These are phyloP conservation scores for Globisporangium middletonii DNA, from an alignment of 352 stramenopile genomes.

Conservation along the genomic window DNA sequence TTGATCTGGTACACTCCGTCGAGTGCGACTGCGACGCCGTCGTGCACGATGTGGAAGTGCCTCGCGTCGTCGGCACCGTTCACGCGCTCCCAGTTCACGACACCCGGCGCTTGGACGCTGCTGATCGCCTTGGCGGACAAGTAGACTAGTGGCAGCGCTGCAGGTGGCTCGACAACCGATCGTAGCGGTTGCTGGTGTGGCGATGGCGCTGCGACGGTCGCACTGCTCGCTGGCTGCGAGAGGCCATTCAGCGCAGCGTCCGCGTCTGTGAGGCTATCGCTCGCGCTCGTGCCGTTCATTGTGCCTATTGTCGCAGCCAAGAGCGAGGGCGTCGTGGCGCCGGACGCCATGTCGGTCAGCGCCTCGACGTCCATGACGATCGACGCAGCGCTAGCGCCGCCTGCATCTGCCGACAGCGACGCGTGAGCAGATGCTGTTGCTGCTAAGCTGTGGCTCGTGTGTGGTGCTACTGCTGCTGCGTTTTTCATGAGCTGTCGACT, in stretches of 20 bases:
- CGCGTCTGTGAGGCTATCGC: too few species aligned
- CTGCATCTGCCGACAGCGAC: too few species aligned
- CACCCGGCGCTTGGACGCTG: constrained; percentile 23
- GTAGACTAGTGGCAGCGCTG: constrained; percentile 23
- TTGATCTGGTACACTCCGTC: constrained; percentile 38
- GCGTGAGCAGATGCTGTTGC: too few species aligned
- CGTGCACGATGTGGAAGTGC: constrained; percentile 16
- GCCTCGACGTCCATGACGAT: too few species aligned
- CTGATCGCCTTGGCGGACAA: constrained; percentile 13
- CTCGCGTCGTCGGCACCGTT: constrained; percentile 18
- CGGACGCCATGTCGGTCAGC: too few species aligned
- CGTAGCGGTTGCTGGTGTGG: neutral
- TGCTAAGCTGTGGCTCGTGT: too few species aligned
- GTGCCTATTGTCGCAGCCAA: too few species aligned
- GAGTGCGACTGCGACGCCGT: constrained; percentile 25
- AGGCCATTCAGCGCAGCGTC: too few species aligned
- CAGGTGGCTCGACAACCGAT: neutral
- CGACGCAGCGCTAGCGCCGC: too few species aligned
- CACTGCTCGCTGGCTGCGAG: neutral
- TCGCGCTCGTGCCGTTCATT: too few species aligned
- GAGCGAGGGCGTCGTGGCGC: too few species aligned
- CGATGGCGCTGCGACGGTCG: neutral
- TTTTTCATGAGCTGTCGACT: neutral
- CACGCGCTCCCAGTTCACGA: constrained; percentile 35
- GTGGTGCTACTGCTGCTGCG: too few species aligned